Base-by-base conservation (phyloP, 2,329 filamentous ascomycete species). In the Fusarium staphyleae region DNA sequence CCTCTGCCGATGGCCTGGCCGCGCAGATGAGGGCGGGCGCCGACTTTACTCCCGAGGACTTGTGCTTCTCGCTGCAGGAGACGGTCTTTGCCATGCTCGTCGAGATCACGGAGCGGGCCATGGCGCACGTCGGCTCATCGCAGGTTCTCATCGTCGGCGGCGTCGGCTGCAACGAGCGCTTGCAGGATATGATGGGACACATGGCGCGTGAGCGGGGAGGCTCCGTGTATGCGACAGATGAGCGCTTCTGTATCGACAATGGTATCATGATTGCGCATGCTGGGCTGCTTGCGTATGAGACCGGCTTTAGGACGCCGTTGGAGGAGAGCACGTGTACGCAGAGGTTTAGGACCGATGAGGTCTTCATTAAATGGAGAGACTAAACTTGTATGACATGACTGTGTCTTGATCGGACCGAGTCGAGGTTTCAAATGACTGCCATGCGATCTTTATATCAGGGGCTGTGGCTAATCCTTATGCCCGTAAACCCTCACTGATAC, bases 191-290 rank as follows among this genome's bases (percentile, higher is more conserved):
- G 95, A 99, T 99, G 95, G 93, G 91, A 13, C 80, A 89, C 39
- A 99, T 99, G 95, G 93, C 93, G 13, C 80, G 80, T 36, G 93
- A 96, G 72, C 80, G 95, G 30, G 91, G 92, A 46, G 95, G 95
- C 4, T 93, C 86, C 67, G 91, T 98, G 3, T 97, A 90, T 75
- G 93, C 95, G 18, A 98, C 93, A 0, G 95, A 99, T 72, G 95
- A 99, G 79, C 82, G 95, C 37, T 99, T 96, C 73, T 99, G 95
- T 72, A 99, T 99, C 66, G 95, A 99, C 75, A 99, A 99, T 68
- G 95, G 95, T 41, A 98, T 99, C 70, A 99, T 99, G 95, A 99
- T 99, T 77, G 95, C 95, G 1, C 93, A 99, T 73, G 95, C 95
- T 2, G 95, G 95, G 2, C 75, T 99, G 66, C 72, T 97, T 67